Base-by-base conservation (phyloP, 2,329 filamentous ascomycete species). In the Fusarium robinianum region DNA sequence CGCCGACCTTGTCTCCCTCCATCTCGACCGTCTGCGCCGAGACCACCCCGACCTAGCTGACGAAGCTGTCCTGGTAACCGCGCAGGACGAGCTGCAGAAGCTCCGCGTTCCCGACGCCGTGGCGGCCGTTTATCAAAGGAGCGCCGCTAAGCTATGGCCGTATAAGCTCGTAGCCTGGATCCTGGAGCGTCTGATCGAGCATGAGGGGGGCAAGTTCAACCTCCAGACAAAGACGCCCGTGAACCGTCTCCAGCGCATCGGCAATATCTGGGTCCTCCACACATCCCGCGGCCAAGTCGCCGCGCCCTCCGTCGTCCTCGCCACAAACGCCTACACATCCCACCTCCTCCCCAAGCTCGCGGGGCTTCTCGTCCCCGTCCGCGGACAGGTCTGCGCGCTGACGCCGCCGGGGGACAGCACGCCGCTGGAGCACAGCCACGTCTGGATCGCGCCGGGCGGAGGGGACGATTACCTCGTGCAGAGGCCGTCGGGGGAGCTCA, bases 291-390 rank as follows among this genome's bases (percentile, higher is more conserved):
- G 90, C n/a, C 72, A 68, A 27, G 76, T 95, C 41, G 64, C 64
- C 0, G 75, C 89, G 1, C 69, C 72, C 9, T 76, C 79, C 22
- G 80, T 95, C 14, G 75, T 96, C 12, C 77, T 95, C 11, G 86
- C 88, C 5, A 92, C 87, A 1, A 96, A 96, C 62, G 91, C 75
- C 4, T 95, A 95, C 66, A 91, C 89, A 0, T 88, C 88, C 2
- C 77, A 84, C 48, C 74, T 96, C 4, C 70, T 92, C 2, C 88
- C 88, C 0, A 63, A 72, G 22, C 85, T 92, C 56, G 73, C 79
- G 7, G 80, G 84, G 52, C 74, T 90, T 7, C 86, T 95, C 51
- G 80, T 91, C 3, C 91, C 91, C 0, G 83, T 87, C 3, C 76
- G 87, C 16, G 90, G 88, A 1, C 83, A 91, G 61, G 82, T 91